A percentile compares a stretch with the other conserved stretches of the same genome.
phyloP scores from a whole-genome alignment of 2,329 filamentous ascomycete genomes.

The Sclerotinia nivalis region DNA sequence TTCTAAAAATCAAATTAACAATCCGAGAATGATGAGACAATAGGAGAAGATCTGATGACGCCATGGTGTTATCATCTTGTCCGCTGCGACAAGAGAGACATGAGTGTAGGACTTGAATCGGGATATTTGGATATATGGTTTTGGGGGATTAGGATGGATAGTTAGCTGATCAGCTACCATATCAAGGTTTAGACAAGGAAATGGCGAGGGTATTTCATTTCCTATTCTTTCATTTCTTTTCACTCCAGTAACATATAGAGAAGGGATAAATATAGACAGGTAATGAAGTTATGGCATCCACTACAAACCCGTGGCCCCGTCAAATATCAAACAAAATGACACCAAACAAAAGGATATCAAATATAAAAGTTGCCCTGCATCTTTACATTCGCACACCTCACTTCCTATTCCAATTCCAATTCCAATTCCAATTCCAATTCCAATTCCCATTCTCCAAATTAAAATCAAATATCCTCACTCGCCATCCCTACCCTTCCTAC shows the following conservation, averaged over 20 bases:
- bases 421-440: no score
- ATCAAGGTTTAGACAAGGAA: background rate
- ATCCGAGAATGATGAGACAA: background rate
- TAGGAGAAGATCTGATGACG: background rate
- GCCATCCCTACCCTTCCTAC: no score
- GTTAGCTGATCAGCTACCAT: background rate
- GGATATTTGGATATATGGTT: background rate
- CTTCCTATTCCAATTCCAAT: no score
- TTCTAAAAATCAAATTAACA: background rate
- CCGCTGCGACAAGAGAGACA: background rate
- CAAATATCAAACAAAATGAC: no score
- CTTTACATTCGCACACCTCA: no score
- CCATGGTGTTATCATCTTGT: background rate
- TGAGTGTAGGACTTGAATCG: background rate
- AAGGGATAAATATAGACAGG: background rate
- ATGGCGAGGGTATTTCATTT: background rate
- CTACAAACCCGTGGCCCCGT: no score
- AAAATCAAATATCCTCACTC: no score
- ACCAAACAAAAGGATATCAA: no score
- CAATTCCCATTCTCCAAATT: no score
- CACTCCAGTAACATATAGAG: background rate
- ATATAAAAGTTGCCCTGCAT: no score
- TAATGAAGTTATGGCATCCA: background rate
- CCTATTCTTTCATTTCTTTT: background rate
- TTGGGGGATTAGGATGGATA: background rate